These are phyloP conservation scores for Hordeum vulgare DNA, from an alignment of 176 grass and related monocot genomes.

Conservation along the genomic window DNA sequence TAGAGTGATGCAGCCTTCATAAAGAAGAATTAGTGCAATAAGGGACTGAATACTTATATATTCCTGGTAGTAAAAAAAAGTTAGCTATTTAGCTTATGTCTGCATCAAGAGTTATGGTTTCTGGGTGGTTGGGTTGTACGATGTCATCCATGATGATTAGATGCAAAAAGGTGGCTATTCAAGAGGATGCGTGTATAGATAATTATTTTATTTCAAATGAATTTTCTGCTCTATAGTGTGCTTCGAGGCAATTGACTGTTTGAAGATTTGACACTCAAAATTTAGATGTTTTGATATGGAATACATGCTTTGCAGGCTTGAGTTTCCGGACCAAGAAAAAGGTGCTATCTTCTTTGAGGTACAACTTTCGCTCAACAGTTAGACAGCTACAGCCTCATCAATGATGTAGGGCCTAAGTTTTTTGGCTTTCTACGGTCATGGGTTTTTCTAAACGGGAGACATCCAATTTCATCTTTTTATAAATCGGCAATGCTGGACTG, in stretches of 20 bases:
- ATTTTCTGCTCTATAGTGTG: slow-evolving; percentile 2
- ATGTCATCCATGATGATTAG: slow-evolving; percentile 14
- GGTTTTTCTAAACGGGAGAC: not conserved
- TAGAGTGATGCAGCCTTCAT: not conserved
- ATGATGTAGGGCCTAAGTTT: slow-evolving; percentile 13
- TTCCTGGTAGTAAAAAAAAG: not conserved
- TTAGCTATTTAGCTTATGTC: slow-evolving; percentile 9
- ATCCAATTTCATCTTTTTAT: not conserved
- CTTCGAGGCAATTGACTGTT: not conserved
- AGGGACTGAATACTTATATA: not conserved
- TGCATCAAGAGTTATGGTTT: slow-evolving; percentile 3
- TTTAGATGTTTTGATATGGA: slow-evolving; percentile 18
- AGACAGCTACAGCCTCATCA: slow-evolving; percentile 12
- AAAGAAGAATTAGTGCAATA: not conserved
- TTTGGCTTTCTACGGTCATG: not conserved
- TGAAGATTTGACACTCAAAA: slow-evolving; percentile 9
- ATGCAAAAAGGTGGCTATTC: not conserved
- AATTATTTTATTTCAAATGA: not conserved
- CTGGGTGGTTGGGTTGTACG: not conserved
- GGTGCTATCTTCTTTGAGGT: slow-evolving; percentile 83
- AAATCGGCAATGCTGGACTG: not conserved
- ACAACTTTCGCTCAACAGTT: slow-evolving; percentile 9
- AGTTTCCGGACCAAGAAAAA: slow-evolving; percentile 82
- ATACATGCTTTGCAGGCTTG: slow-evolving; percentile 57
- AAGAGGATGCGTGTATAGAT: not conserved